Percentiles rank a stretch among this genome's conserved stretches.
phyloP scores from a whole-genome alignment of 1,284 basidiomycete genomes.

The Takashimella koratensis region DNA sequence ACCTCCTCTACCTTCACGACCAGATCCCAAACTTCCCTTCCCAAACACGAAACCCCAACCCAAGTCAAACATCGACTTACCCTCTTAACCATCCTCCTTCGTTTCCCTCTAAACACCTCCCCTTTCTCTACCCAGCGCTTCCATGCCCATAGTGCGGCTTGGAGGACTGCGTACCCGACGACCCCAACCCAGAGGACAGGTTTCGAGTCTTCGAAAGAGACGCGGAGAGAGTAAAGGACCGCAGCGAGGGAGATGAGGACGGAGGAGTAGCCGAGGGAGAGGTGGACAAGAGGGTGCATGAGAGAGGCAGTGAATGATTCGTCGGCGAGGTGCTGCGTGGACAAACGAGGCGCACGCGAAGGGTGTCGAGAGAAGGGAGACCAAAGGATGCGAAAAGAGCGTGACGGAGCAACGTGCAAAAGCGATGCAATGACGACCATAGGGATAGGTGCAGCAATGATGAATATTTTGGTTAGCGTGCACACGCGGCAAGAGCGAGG shows the following conservation, averaged over 20 bases:
- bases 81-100: conserved; percentile 46
- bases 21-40: no score
- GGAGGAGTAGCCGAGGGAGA: conserved; percentile 76
- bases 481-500: no score
- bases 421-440: no score
- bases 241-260: conserved; percentile 73
- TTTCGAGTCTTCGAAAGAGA: conserved; percentile 82
- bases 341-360: not conserved
- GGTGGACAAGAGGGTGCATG: conserved; percentile 76
- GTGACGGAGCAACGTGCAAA: no score
- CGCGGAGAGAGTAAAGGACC: conserved; percentile 75
- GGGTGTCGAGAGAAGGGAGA: no score
- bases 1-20: no score
- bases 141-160: conserved; percentile 41
- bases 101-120: conserved; percentile 45
- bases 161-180: conserved; percentile 48
- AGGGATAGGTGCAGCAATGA: no score
- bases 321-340: conserved; percentile 65
- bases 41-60: no score
- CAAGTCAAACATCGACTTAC: no score
- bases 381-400: no score
- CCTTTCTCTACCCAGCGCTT: conserved; percentile 46
- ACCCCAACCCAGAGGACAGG: conserved; percentile 72
- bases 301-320: conserved; percentile 80
- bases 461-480: no score